Evolutionary conservation across 305 asterid species (phyloP).

Genomic region (Solanum hybrid): DNA sequence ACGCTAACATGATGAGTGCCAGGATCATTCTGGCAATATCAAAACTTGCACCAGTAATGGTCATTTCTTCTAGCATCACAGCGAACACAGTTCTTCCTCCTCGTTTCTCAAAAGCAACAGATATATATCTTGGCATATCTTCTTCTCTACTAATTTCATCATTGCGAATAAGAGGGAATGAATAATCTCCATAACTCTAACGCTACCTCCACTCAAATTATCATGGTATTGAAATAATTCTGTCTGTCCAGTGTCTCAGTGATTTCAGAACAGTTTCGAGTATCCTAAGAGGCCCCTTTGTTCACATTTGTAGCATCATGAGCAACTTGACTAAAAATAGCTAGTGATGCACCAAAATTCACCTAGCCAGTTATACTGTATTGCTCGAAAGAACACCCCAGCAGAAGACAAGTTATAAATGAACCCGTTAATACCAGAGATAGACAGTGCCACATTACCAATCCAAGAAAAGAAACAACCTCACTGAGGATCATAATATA

Average conservation of each 20-base stretch:
- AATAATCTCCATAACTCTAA: background rate
- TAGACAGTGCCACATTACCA: background rate
- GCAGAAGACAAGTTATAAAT: background rate
- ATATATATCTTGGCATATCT: background rate
- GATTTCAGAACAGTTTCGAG: background rate
- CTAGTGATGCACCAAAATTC: background rate
- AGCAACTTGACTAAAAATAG: background rate
- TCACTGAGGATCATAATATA: background rate
- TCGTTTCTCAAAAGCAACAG: background rate
- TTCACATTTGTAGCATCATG: background rate
- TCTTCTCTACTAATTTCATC: background rate
- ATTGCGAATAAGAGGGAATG: background rate
- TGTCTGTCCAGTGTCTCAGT: background rate
- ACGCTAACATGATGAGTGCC: background rate
- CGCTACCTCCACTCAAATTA: background rate
- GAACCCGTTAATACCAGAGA: background rate
- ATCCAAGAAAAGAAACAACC: background rate
- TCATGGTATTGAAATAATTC: background rate
- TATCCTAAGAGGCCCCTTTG: background rate
- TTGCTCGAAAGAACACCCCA: background rate
- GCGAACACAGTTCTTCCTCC: background rate
- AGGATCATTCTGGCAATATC: background rate
- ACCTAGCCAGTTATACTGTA: background rate
- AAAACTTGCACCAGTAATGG: background rate
- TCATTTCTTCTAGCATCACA: background rate